Conservation (phyloP, 352 stramenopile genomes). For the Pythium dissotocum region DNA sequence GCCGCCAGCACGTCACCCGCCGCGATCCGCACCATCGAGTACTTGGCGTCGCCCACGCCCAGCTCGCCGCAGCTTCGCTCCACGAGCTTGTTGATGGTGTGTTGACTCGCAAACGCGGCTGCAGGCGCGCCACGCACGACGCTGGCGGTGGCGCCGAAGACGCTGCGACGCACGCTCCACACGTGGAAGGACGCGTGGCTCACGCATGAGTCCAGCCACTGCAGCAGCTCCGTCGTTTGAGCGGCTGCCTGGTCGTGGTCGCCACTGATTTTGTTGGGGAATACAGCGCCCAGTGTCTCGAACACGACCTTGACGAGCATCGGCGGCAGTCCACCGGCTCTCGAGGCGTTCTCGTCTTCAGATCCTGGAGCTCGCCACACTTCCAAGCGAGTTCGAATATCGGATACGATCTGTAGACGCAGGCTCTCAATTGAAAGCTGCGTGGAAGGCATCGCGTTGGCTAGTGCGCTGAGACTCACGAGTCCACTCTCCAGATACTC, state of each 20-base stretch:
- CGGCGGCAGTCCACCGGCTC: constrained; percentile 36
- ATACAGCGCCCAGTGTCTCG: constrained; percentile 49
- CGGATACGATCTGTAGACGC: constrained; percentile 38
- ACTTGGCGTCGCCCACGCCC: constrained; percentile 68
- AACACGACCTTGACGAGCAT: constrained; percentile 78
- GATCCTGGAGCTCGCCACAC: constrained; percentile 19
- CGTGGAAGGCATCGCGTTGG: constrained; percentile 32
- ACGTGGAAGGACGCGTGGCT: constrained; percentile 42
- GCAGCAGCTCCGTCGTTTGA: constrained; percentile 32
- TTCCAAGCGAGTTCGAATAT: constrained; percentile 38
- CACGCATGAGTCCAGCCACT: constrained; percentile 54
- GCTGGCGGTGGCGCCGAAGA: constrained; percentile 43
- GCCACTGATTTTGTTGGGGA: constrained; percentile 3
- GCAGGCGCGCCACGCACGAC: constrained; percentile 38
- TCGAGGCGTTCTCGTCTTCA: background rate
- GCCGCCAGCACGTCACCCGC: constrained; percentile 48
- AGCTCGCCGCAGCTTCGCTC: constrained; percentile 48
- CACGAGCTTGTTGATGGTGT: constrained; percentile 40
- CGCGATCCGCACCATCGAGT: constrained; percentile 68
- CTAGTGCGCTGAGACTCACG: constrained; percentile 49
- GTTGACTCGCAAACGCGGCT: constrained; percentile 23
- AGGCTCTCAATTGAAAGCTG: constrained; percentile 19
- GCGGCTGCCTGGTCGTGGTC: constrained; percentile 2
- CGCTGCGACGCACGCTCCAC: constrained; percentile 68
- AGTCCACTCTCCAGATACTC: constrained; percentile 74